Evolutionary conservation across 176 grass and related monocot genomes (phyloP), one percentile per base, ranked within the genome.

Genomic region (Carex myosuroides): DNA sequence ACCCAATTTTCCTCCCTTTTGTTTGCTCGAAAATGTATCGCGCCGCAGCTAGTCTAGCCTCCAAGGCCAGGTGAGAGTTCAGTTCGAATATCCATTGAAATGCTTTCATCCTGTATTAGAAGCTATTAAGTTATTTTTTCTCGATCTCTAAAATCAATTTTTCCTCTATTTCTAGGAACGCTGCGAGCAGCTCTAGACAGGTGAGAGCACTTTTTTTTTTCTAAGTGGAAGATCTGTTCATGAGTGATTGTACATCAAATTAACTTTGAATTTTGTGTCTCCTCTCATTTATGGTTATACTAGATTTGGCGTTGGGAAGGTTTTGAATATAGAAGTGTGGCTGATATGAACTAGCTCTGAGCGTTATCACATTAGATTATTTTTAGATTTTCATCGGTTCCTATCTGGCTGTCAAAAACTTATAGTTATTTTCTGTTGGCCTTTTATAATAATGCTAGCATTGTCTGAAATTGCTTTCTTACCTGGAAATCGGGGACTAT

Each of bases 51-150:
- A 90, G 82, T 86, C 85, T 98, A 75, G 91, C 87, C 85, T 93
- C 92, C 69, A 95, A 91, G 82, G 90, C 89, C 61, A 88, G 94
- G 92, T 94, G 57, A 92, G 88, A 4, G 4, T 61, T 78, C 64
- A 46, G 56, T 79, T 81, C 41, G 2, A 53, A 32, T 50, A 20
- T 11, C 44, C 32, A 18, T 71, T 41, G 48, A 29, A 80, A 55
- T 17, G 29, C 9, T 41, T 59, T 42, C 41, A 60, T 59, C 71
- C 53, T 83, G 79, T 56, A 73, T 74, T 75, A 61, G 33, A 68
- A 37, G 68, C 58, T 77, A 14, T 54, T 10, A 52, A 32, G 39
- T 84, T 81, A 17, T 32, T 37, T 24, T 13, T 18, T 71, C 42
- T 56, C 20, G 8, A 71, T 66, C 53, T 64, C 87, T 92, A 61